These are phyloP conservation scores for Trichoderma arundinaceum DNA, from an alignment of 2,329 filamentous ascomycete genomes.

Conservation along the genomic window DNA sequence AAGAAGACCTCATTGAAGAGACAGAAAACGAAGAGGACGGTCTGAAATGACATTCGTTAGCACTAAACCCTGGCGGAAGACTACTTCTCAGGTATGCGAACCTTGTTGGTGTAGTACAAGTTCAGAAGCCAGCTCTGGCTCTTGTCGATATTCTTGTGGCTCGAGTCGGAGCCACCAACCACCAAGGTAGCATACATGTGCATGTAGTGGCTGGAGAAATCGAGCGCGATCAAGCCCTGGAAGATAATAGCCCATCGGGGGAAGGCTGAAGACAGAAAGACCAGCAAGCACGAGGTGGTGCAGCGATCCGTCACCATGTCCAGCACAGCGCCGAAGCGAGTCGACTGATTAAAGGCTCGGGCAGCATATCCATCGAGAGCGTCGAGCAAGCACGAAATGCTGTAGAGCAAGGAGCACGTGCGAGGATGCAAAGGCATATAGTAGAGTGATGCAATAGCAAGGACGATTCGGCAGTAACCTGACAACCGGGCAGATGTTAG, in stretches of 20 bases:
- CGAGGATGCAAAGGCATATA: slow-evolving; percentile 99
- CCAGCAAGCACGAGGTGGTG: slow-evolving; percentile 91
- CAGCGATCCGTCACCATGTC: slow-evolving; percentile 99
- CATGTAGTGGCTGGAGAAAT: slow-evolving; percentile 96
- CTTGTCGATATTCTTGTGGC: slow-evolving; percentile 94
- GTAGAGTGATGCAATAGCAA: slow-evolving; percentile 90
- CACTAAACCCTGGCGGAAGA: neutral
- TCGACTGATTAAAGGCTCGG: slow-evolving; percentile 79
- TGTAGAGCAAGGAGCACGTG: slow-evolving; percentile 90
- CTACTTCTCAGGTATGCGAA: slow-evolving; percentile 46
- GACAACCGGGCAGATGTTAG: slow-evolving; percentile 15
- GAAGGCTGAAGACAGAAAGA: slow-evolving; percentile 93
- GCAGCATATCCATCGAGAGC: slow-evolving; percentile 95
- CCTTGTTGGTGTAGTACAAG: slow-evolving; percentile 97
- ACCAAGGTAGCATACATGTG: slow-evolving; percentile 97
- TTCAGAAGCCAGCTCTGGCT: slow-evolving; percentile 88
- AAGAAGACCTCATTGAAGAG: slow-evolving; percentile 95
- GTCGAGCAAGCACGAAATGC: slow-evolving; percentile 91
- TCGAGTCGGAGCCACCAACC: slow-evolving; percentile 78
- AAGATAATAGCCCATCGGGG: slow-evolving; percentile 93
- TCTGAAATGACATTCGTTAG: slow-evolving; percentile 55
- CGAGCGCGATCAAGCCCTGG: slow-evolving; percentile 88
- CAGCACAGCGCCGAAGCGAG: slow-evolving; percentile 92
- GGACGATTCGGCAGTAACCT: slow-evolving; percentile 80
- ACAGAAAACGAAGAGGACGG: slow-evolving; percentile 89